These are phyloP conservation scores for Trametes coccinea DNA, from an alignment of 768 basidiomycete species.

Conservation along the genomic window DNA sequence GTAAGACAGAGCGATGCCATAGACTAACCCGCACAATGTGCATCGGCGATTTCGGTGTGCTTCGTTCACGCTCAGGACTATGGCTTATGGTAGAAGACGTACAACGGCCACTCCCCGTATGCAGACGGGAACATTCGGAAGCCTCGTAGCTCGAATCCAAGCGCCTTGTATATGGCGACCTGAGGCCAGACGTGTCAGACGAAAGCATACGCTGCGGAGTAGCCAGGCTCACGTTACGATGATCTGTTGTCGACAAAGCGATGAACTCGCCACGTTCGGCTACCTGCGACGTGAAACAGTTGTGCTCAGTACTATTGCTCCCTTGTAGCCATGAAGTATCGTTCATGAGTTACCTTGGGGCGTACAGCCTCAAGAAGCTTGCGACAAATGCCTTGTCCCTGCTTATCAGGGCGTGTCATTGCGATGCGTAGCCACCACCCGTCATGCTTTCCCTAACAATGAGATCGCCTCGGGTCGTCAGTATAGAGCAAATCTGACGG, in stretches of 20 bases:
- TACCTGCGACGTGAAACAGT: neutral
- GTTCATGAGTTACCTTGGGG: neutral
- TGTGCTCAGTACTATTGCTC: too few species aligned
- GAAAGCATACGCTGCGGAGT: too few species aligned
- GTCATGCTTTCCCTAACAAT: slow-evolving; percentile 4
- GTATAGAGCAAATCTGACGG: neutral
- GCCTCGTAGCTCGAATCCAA: slow-evolving; percentile 1
- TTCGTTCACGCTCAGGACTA: neutral
- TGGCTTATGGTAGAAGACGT: neutral
- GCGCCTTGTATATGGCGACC: slow-evolving; percentile 5
- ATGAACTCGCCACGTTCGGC: slow-evolving; percentile 2
- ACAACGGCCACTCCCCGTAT: slow-evolving; percentile 2
- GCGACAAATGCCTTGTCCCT: neutral
- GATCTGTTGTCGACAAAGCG: neutral
- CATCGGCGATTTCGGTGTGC: too few species aligned
- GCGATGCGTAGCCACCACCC: slow-evolving; percentile 7
- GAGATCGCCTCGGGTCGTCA: too few species aligned
- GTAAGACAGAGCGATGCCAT: too few species aligned
- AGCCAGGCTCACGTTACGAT: neutral
- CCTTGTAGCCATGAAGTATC: neutral
- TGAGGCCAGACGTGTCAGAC: neutral
- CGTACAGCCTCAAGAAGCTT: slow-evolving; percentile 6
- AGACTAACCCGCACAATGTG: too few species aligned
- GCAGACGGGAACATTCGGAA: neutral
- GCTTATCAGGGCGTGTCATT: neutral